phyloP scores from a whole-genome alignment of 495 filamentous ascomycete genomes.

The Penicillium daleae region DNA sequence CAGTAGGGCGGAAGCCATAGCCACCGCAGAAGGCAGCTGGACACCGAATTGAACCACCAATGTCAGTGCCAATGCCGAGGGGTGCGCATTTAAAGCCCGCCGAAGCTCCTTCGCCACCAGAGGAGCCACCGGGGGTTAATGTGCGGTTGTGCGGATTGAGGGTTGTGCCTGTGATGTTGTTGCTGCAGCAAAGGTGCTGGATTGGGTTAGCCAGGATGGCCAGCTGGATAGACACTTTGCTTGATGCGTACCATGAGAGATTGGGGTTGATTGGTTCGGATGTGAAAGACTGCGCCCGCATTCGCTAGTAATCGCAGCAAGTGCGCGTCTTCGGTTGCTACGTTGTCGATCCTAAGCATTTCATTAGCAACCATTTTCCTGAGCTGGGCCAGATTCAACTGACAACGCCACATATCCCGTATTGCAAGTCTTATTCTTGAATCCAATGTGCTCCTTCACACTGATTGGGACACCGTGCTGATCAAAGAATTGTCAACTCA shows the following conservation, averaged over 20 bases:
- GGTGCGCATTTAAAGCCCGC: conserved; percentile 62
- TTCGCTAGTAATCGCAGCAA: conserved; percentile 38
- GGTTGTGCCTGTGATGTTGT: conserved; percentile 67
- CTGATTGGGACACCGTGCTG: conserved; percentile 70
- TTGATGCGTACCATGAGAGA: conserved; percentile 43
- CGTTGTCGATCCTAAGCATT: conserved; percentile 36
- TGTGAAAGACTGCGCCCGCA: conserved; percentile 61
- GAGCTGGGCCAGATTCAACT: neutral
- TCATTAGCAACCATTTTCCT: neutral
- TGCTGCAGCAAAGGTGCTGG: conserved; percentile 51
- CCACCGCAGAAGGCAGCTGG: conserved; percentile 63
- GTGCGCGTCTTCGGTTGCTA: conserved; percentile 41
- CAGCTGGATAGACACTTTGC: no score
- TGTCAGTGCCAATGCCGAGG: conserved; percentile 69
- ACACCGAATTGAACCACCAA: conserved; percentile 65
- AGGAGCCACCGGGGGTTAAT: conserved; percentile 62
- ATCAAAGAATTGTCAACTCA: conserved; percentile 11
- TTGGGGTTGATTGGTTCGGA: conserved; percentile 67
- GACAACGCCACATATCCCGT: conserved; percentile 48
- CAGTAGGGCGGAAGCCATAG: conserved; percentile 61
- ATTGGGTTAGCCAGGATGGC: conserved; percentile 11
- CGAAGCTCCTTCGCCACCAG: conserved; percentile 71
- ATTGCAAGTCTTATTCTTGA: conserved; percentile 51
- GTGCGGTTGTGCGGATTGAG: conserved; percentile 64
- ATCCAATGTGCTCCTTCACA: conserved; percentile 68